These are phyloP conservation scores for Podaxis carcinomalis DNA, from an alignment of 768 basidiomycete genomes.

Conservation along the genomic window DNA sequence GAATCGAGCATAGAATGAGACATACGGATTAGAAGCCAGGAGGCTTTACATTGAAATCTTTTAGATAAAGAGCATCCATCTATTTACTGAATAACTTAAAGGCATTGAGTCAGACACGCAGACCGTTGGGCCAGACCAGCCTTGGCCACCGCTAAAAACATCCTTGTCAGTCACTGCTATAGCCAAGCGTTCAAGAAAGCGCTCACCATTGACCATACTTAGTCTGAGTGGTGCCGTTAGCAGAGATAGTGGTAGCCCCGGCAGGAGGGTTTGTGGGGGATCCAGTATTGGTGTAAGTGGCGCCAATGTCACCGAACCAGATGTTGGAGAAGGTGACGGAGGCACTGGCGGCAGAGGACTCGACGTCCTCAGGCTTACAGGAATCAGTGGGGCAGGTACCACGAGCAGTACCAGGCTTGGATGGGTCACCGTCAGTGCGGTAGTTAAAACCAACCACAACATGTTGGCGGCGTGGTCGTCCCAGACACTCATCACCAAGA, in stretches of 20 bases:
- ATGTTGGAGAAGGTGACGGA: conserved; percentile 21
- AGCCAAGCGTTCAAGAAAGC: neutral
- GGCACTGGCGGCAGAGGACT: conserved; percentile 11
- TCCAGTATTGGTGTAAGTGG: neutral
- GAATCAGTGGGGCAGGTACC: conserved; percentile 18
- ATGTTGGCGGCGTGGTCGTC: conserved; percentile 27
- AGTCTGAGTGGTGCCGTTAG: neutral
- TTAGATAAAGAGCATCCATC: neutral
- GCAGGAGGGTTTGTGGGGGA: neutral
- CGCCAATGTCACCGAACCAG: conserved; percentile 14
- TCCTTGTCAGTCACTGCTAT: neutral
- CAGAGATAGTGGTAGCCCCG: neutral
- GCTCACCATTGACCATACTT: neutral
- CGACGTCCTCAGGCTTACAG: conserved; percentile 14
- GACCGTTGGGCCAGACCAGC: neutral
- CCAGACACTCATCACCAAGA: conserved; percentile 34
- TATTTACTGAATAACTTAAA: neutral
- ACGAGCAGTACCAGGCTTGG: conserved; percentile 18
- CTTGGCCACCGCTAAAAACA: neutral
- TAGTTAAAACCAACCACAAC: conserved; percentile 41
- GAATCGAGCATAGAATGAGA: neutral
- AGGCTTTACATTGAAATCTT: neutral
- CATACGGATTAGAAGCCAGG: neutral
- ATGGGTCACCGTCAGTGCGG: conserved; percentile 19
- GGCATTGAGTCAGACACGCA: neutral